Conservation (phyloP, 139 green algal species). For the Choricystis sp. region DNA sequence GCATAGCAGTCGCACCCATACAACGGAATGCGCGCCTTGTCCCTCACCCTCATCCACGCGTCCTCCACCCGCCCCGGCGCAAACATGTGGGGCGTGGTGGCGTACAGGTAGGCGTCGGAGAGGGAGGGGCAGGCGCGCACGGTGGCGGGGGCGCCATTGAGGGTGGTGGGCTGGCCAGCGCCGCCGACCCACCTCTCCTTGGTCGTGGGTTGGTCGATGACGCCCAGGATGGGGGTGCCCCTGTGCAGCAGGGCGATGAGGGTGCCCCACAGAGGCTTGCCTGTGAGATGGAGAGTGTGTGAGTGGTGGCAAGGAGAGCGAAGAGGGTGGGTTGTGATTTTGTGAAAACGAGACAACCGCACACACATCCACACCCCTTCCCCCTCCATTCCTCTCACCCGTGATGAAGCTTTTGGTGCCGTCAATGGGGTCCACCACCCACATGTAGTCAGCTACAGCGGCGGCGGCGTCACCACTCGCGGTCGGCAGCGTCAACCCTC, state of each 20-base stretch:
- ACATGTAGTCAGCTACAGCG: slow-evolving; percentile 37
- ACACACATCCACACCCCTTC: not conserved
- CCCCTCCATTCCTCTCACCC: slow-evolving; percentile 19
- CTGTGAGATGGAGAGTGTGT: slow-evolving; percentile 20
- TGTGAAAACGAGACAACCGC: not conserved
- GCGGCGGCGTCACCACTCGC: not conserved
- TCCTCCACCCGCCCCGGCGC: slow-evolving; percentile 20
- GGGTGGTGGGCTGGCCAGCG: slow-evolving; percentile 47
- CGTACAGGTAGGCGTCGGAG: slow-evolving; percentile 50
- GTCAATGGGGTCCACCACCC: slow-evolving; percentile 97
- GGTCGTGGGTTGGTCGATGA: slow-evolving; percentile 90
- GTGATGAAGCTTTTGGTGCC: slow-evolving; percentile 99
- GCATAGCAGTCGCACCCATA: slow-evolving; percentile 99
- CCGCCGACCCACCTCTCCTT: slow-evolving; percentile 85
- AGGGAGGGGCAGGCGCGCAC: slow-evolving; percentile 16
- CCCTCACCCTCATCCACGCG: slow-evolving; percentile 53
- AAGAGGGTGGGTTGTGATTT: not conserved
- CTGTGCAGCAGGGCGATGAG: slow-evolving; percentile 79
- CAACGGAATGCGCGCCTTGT: slow-evolving; percentile 57
- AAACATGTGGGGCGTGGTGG: slow-evolving; percentile 93
- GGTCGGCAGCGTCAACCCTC: slow-evolving; percentile 21
- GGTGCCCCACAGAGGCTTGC: slow-evolving; percentile 94
- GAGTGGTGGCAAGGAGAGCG: not conserved
- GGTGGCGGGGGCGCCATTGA: slow-evolving; percentile 64
- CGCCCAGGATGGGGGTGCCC: slow-evolving; percentile 74